Evolutionary conservation across 108 stramenopile species (phyloP), one percentile per base, ranked within the genome.

Genomic region (Aurantiochytrium sp.): DNA sequence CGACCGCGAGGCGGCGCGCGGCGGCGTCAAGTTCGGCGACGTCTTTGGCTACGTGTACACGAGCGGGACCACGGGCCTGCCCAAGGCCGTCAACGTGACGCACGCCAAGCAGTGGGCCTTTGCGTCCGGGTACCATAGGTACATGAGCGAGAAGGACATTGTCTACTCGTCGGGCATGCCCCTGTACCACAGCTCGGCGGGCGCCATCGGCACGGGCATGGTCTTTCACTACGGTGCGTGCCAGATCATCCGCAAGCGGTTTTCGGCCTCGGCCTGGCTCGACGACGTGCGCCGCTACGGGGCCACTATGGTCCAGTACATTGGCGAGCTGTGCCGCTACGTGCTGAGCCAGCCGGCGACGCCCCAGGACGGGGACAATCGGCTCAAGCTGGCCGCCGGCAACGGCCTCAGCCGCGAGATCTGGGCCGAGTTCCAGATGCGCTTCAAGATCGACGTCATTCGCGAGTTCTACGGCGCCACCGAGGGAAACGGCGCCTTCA

Each of bases 381-480:
- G 65, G 54, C 54, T 93, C 34, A 54, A 90, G 17, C 48, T 92
- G 4, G 93, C 93, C 3, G 55, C 93, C 31, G 93, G 93, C 24
- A 93, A 93, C 85, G 93, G 93, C 17, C 89, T 93, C 37, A 85
- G 92, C 19, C 89, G 85, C 22, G 93, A 93, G 50, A 69, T 90
- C 10, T 93, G 93, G 93, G 36, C 24, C n/a, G 45, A 50, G 22
- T 93, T 93, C 55, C 69, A 90, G 55, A 36, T 50, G 31, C 53
- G 91, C 87, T 93, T 92, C 54, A 36, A 53, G 17, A 88, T 93
- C 52, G 24, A 85, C 8, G 42, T 45, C 30, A 89, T 93, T 32
- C 37, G 87, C 2, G 93, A 94, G 87, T 93, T 94, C 50, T 94
- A 94, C 68, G 91, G 88, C 15, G 86, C 92, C 24, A 94, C 93